Percentiles rank a stretch among this genome's conserved stretches.
These are phyloP conservation scores for Acacia crassicarpa DNA, from an alignment of 306 rosid genomes.

Conservation along the genomic window DNA sequence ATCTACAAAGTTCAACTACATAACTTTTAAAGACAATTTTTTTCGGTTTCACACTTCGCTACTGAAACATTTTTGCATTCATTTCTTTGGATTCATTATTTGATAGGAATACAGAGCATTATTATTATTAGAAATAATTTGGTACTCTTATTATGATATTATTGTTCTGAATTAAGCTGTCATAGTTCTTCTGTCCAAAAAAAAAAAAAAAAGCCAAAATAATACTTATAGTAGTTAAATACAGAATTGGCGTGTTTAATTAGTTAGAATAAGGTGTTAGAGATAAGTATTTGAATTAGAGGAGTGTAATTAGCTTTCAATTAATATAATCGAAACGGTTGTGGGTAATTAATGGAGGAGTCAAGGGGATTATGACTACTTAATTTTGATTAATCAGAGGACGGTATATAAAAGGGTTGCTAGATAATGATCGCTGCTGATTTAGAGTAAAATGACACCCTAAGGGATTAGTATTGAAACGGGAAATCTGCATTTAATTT, in stretches of 20 bases:
- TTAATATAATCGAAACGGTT: not conserved
- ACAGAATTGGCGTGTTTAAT: not conserved
- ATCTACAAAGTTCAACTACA: not conserved
- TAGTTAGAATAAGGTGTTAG: not conserved
- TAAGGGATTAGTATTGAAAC: not conserved
- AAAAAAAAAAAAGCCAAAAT: too few species aligned
- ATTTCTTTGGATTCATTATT: not conserved
- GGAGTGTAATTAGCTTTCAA: not conserved
- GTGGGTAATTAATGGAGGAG: not conserved
- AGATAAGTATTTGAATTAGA: not conserved
- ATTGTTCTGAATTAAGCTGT: not conserved
- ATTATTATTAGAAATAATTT: not conserved
- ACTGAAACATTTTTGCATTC: not conserved
- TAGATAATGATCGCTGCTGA: not conserved
- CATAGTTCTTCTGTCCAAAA: not conserved
- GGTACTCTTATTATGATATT: not conserved
- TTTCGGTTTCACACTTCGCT: not conserved
- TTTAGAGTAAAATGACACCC: not conserved
- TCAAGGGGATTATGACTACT: not conserved
- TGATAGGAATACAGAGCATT: not conserved
- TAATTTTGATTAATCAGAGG: not conserved
- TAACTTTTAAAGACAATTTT: too few species aligned
- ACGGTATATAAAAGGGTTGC: not conserved
- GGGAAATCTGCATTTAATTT: not conserved
- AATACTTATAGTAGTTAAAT: not conserved